Percentiles rank a stretch among this genome's conserved stretches.
Conservation (phyloP, 306 rosid genomes). For the Prunus salicina region DNA sequence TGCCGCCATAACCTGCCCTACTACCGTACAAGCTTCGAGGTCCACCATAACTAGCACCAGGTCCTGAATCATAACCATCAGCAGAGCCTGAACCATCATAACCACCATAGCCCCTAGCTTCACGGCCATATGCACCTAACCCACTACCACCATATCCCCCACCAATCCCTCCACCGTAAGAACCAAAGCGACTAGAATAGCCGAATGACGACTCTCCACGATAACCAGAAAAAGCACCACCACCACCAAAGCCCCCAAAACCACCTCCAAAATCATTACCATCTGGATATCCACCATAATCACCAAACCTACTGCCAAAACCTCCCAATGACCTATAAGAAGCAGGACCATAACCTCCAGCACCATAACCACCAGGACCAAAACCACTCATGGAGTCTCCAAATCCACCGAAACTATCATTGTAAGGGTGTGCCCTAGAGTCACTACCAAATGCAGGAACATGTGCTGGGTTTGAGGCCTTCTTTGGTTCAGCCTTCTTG, state of each 20-base stretch:
- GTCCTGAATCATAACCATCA: constrained; percentile 41
- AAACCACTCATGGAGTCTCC: constrained; percentile 62
- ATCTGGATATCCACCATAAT: constrained; percentile 56
- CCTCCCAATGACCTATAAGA: constrained; percentile 40
- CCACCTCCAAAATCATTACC: constrained; percentile 50
- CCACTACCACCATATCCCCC: constrained; percentile 41
- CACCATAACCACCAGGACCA: constrained; percentile 59
- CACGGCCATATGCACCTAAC: constrained; percentile 48
- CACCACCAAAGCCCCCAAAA: constrained; percentile 45
- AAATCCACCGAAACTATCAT: constrained; percentile 64
- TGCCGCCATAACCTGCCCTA: constrained; percentile 54
- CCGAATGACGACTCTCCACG: constrained; percentile 43
- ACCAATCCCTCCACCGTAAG: constrained; percentile 42
- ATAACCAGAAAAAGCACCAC: constrained; percentile 44
- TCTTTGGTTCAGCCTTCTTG: constrained; percentile 97
- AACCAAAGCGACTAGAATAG: constrained; percentile 45
- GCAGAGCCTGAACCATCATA: constrained; percentile 36
- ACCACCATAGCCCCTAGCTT: constrained; percentile 41
- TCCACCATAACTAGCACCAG: constrained; percentile 43
- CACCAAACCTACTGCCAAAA: constrained; percentile 46
- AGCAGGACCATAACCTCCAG: constrained; percentile 33
- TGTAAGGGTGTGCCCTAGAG: constrained; percentile 79
- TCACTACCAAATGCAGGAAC: constrained; percentile 77
- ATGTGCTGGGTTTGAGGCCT: constrained; percentile 77
- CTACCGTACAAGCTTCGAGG: constrained; percentile 41